Evolutionary conservation across 805 yeast species (phyloP), one percentile per base, ranked within the genome.

Genomic region (Debaryomyces hansenii): DNA sequence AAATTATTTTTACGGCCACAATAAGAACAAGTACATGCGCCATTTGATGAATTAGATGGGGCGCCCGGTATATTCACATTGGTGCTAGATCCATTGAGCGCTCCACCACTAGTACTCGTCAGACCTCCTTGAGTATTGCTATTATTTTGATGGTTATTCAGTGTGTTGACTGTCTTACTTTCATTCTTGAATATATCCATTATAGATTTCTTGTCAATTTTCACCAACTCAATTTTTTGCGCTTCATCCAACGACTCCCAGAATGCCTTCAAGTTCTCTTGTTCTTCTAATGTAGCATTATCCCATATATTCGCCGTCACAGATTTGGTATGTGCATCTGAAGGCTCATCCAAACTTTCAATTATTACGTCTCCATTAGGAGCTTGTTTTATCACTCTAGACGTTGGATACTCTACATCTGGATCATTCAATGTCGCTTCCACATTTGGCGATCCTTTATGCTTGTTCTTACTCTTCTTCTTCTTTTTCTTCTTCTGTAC

Each of bases 351-450:
- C 42, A 81, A 58, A 42, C 79, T 75, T 55, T 86, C 85, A 20
- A 88, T 90, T 41, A 87, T 78, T 4, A 87, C 86, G 54, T 85
- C 88, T 6, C 95, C 95, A 60, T 87, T 85, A 4, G 84, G 77
- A 3, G 80, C 86, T 54, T 84, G 83, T 53, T 80, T 84, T 39
- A 86, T 82, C 4, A 86, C 82, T 46, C 94, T 64, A 7, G 90
- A 84, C 11, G 79, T 75, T 2, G 94, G 94, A 57, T 86, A 86
- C 12, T 84, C 89, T 31, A 78, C 75, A 34, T 75, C 72, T 11
- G 84, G 80, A 54, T 82, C 72, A 56, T 75, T 77, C 20, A 82
- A 54, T 40, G 80, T 74, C 2, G 80, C 82, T 16, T 41, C 38
- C 5, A 51, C 42, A 4, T 55, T 38, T 12, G 49, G 15, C 12